Conservation (phyloP, 257 asterid genomes). For the Nicotiana paniculata region DNA sequence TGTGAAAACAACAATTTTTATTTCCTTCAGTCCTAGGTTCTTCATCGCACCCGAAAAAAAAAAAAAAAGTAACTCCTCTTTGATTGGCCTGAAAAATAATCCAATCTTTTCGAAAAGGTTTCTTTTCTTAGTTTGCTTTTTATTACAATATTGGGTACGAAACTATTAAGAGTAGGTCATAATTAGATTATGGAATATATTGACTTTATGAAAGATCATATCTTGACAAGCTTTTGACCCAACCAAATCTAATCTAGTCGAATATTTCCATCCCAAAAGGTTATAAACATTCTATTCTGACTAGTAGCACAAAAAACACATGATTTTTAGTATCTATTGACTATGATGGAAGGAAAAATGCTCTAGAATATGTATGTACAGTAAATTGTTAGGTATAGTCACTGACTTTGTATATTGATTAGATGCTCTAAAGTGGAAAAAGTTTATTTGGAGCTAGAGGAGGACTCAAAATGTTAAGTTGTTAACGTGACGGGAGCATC, state of each 20-base stretch:
- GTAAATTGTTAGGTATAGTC: background rate
- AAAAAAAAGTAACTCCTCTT: background rate
- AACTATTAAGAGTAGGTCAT: background rate
- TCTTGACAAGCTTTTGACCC: slow-evolving; percentile 24
- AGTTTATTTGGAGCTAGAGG: no score
- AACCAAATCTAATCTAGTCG: slow-evolving; percentile 24
- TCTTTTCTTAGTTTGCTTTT: no score
- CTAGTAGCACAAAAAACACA: background rate
- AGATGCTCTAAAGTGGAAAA: background rate
- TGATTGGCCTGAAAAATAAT: background rate
- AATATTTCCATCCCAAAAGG: slow-evolving; percentile 20
- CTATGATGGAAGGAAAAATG: background rate
- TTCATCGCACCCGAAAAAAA: background rate
- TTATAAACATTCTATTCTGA: slow-evolving; percentile 1
- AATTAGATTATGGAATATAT: background rate
- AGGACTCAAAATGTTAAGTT: no score
- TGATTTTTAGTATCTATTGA: background rate
- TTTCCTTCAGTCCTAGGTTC: background rate
- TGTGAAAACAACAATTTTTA: background rate
- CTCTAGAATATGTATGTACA: background rate
- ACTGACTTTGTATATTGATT: background rate
- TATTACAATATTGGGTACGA: background rate
- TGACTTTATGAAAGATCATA: slow-evolving; percentile 11
- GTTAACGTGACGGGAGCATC: no score
- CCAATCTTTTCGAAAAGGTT: background rate